phyloP scores from a whole-genome alignment of 2,329 filamentous ascomycete genomes.

The Tolypocladium tropicale region DNA sequence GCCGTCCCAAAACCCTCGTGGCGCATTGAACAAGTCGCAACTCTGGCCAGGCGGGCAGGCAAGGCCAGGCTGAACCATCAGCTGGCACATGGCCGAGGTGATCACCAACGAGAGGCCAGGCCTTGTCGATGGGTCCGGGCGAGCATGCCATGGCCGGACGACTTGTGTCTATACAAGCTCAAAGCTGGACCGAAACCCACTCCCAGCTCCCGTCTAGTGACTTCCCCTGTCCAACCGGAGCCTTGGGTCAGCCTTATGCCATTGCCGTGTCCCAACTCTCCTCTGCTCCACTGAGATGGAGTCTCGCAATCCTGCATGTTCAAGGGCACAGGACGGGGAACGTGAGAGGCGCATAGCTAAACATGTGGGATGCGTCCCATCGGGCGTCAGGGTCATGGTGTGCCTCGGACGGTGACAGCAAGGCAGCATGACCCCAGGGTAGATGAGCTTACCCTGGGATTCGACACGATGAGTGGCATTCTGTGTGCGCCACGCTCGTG shows the following conservation, averaged over 20 bases:
- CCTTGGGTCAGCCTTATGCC: constrained; percentile 1
- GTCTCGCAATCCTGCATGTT: not conserved
- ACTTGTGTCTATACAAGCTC: constrained; percentile 10
- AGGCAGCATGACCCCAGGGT: not conserved
- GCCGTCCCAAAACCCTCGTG: not conserved
- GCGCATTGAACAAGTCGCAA: not conserved
- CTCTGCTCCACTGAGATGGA: not conserved
- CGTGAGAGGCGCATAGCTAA: not conserved
- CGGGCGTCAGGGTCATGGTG: not conserved
- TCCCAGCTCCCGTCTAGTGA: constrained; percentile 4
- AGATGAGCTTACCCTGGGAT: not conserved
- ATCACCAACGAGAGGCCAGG: constrained; percentile 8
- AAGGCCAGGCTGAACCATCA: constrained; percentile 10
- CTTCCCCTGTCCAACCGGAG: constrained; percentile 3
- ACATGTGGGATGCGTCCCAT: not conserved
- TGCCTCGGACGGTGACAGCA: not conserved
- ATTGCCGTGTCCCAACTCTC: not conserved
- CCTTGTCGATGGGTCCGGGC: not conserved
- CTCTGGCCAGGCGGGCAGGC: constrained; percentile 6
- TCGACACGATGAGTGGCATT: not conserved
- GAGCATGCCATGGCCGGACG: constrained; percentile 1
- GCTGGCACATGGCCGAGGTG: constrained; percentile 8
- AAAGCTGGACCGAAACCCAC: constrained; percentile 8
- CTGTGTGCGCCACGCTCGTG: not conserved
- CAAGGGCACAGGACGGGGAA: not conserved